Base-by-base conservation (phyloP, 805 yeast genomes). In the Nematodospora valgi region DNA sequence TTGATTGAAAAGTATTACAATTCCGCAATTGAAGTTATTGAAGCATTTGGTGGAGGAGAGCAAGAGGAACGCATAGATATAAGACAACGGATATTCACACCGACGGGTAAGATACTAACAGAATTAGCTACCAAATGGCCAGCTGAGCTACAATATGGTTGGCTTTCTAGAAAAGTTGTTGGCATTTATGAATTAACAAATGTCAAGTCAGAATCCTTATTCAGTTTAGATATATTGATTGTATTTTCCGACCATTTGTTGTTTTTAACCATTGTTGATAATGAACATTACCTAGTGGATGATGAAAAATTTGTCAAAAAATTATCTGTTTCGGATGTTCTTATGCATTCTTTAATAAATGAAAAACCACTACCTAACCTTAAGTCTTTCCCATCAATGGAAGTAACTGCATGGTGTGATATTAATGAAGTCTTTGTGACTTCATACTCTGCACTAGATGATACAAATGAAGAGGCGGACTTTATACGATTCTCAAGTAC, bases 81-180 rank as follows among this genome's bases (percentile, higher is more conserved):
- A 68, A 79, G 35, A 63, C 41, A 38, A 14, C 47, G 96, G 44
- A 79, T 87, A 0, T 85, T 88, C 54, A 89, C 96, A 0, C 96
- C 96, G 2, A 81, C 95, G 0, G 97, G 97, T 0, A 88, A 87
- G 54, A 70, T 91, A 3, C 62, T 91, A 32, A 81, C 94, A 0
- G 96, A 88, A 47, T 58, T 88, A 13, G 95, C 96, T 3, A 69
- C 76, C 11, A 79, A 77, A 9, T 89, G 97, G 97, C 98, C 98
- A 0, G 61, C 76, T 0, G 89, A 82, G 44, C 64, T 91, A 16
- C 95, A 86, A 44, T 82, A 80, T 51, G 95, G 95, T 14, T 89
- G 96, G 97, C 55, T 87, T 19, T 75, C 82, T 23, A 69, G 98
- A 43, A 72, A 94, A 40, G 93, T 91, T 3, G 88, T 91, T 8